A percentile compares a stretch with the other conserved stretches of the same genome.
Evolutionary conservation across 108 stramenopile genomes (phyloP).

Genomic region (Seminavis robusta): DNA sequence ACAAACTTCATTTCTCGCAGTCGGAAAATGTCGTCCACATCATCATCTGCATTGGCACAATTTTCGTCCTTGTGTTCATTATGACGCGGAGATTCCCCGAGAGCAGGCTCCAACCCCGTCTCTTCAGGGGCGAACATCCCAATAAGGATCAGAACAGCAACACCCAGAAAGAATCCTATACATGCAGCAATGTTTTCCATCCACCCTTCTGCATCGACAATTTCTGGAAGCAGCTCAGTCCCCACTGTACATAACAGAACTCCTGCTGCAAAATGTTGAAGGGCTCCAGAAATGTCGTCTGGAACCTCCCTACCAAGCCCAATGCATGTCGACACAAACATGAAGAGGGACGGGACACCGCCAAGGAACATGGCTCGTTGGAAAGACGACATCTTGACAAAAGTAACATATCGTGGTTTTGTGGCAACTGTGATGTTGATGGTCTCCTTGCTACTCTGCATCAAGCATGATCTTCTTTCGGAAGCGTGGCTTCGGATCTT

Average conservation of each 20-base stretch:
- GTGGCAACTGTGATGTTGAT: too few species aligned
- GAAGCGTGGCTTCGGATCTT: too few species aligned
- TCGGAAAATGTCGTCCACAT: not conserved
- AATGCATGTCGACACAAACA: not conserved
- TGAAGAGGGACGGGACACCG: not conserved
- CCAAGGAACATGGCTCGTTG: not conserved
- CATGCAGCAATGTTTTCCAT: not conserved
- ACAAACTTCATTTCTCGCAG: not conserved
- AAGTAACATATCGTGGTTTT: too few species aligned
- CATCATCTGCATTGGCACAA: not conserved
- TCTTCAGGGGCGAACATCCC: slow-evolving; percentile 8
- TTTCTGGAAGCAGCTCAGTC: slow-evolving; percentile 11
- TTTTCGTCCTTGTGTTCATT: slow-evolving; percentile 1
- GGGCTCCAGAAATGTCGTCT: slow-evolving; percentile 6
- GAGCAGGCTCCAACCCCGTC: too few species aligned
- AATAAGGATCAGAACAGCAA: slow-evolving; percentile 5
- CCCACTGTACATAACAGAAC: slow-evolving; percentile 9
- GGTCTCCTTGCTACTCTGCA: too few species aligned
- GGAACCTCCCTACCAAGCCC: not conserved
- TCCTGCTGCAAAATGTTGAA: slow-evolving; percentile 24
- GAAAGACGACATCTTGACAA: too few species aligned
- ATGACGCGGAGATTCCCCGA: too few species aligned
- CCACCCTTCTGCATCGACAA: not conserved
- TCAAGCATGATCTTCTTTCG: too few species aligned
- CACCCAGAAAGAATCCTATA: slow-evolving; percentile 13